Evolutionary conservation across 768 basidiomycete genomes (phyloP), one percentile per base, ranked within the genome.

Genomic region (Lactifluus subvellereus): DNA sequence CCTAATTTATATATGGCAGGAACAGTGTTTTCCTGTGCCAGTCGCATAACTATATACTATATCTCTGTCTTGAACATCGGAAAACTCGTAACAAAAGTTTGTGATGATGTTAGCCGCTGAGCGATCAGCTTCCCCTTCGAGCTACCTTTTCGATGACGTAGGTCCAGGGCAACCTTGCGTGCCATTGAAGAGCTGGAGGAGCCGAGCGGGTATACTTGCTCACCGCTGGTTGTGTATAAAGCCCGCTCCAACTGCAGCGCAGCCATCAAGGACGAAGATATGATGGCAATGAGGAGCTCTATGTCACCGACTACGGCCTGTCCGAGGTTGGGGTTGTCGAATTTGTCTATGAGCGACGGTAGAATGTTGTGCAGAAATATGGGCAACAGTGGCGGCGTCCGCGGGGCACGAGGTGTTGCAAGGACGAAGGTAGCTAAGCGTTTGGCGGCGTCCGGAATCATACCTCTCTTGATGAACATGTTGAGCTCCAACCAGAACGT

Each of bases 191-290:
- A 75, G 61, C 84, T 87, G 8, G 84, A 75, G 69, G 88, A 83
- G 11, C 89, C 89, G 11, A 89, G 73, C 7, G 82, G 74, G 16
- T 75, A 73, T 20, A 74, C 72, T 55, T 81, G 77, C 57, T 85
- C 82, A 51, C 77, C 78, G 61, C 78, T 77, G 35, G 82, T 77
- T 6, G 80, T 78, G 57, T 80, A 79, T 62, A 87, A 74, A 11
- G 86, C 86, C 77, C 86, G 81, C 71, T 92, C 90, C 10, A 89
- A 71, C 66, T 91, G 87, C 54, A 88, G 75, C 0, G 87, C 84
- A 1, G 82, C 80, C 1, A 85, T 85, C 42, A 92, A 77, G 0
- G 82, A 77, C 2, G 87, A 87, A 8, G 86, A 82, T 20, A 90
- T 75, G 56, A 88, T 76, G 4, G 79, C 77, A n/a, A 83, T 82